Conservation (phyloP, 306 rosid species). For the Sindora glabra region DNA sequence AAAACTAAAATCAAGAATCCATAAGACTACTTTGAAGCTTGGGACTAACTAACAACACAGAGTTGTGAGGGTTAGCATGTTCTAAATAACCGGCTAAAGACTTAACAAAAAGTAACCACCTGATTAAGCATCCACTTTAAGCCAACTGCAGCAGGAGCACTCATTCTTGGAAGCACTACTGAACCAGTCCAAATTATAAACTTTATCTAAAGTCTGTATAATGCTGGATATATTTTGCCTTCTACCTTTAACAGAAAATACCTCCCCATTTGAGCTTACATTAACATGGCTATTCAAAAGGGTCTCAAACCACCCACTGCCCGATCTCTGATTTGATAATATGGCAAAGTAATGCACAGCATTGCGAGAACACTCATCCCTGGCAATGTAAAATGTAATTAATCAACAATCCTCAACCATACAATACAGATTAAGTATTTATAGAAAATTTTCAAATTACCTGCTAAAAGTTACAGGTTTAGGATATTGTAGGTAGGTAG, state of each 20-base stretch:
- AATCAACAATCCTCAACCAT: conserved; percentile 3
- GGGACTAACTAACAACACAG: neutral
- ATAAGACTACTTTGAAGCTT: neutral
- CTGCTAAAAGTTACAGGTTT: conserved; percentile 77
- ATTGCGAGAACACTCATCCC: conserved; percentile 74
- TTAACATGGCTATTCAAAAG: conserved; percentile 73
- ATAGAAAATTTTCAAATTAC: conserved; percentile 33
- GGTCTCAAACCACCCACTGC: conserved; percentile 98
- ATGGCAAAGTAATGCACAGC: conserved; percentile 79
- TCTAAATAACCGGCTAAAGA: neutral
- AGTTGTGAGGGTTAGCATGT: neutral
- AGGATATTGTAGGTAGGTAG: conserved; percentile 58
- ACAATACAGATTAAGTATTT: neutral
- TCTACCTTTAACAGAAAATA: conserved; percentile 66
- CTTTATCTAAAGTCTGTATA: conserved; percentile 63
- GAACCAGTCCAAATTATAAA: conserved; percentile 86
- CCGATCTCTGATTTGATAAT: conserved; percentile 88
- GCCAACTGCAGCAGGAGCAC: conserved; percentile 91
- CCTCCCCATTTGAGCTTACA: conserved; percentile 88
- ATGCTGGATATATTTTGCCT: conserved; percentile 62
- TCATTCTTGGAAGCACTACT: conserved; percentile 94
- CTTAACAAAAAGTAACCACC: conserved; percentile 29
- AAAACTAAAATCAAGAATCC: neutral
- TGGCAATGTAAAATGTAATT: conserved; percentile 20
- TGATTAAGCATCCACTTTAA: conserved; percentile 99